Evolutionary conservation across 2,329 filamentous ascomycete species (phyloP).

Genomic region (Epichloe scottii): DNA sequence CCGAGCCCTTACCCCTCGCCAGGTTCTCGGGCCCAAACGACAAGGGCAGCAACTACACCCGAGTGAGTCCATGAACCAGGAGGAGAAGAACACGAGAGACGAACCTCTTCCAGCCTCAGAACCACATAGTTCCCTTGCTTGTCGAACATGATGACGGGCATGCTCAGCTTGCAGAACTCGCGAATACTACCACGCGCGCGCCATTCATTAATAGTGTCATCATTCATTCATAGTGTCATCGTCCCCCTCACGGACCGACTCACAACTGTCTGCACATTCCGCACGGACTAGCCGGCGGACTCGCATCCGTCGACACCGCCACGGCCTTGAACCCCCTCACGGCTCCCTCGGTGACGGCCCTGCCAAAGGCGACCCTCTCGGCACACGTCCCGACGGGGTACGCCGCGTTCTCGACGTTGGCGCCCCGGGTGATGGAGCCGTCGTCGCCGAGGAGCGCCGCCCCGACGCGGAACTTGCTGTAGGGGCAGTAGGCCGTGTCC

Average conservation of each 20-base stretch:
- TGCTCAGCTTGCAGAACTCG: conserved; percentile 57
- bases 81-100: no score
- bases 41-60: conserved; percentile 49
- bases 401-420: conserved; percentile 85
- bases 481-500: conserved; percentile 74
- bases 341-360: conserved; percentile 53
- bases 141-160: conserved; percentile 88
- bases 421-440: conserved; percentile 41
- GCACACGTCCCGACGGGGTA: conserved; percentile 95
- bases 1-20: not conserved
- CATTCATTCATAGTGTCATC: conserved; percentile 3
- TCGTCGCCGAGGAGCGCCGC: conserved; percentile 54
- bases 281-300: conserved; percentile 62
- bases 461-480: conserved; percentile 86
- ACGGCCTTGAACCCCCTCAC: conserved; percentile 53
- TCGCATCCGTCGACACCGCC: conserved; percentile 72
- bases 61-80: conserved; percentile 5
- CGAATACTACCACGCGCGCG: conserved; percentile 44
- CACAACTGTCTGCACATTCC: conserved; percentile 95
- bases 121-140: conserved; percentile 62
- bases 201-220: conserved; percentile 6
- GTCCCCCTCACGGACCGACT: conserved; percentile 25
- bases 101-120: conserved; percentile 55
- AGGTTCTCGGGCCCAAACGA: conserved; percentile 56
- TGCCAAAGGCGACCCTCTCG: conserved; percentile 78